A percentile compares a stretch with the other conserved stretches of the same genome.
These are phyloP conservation scores for Abrus pulchellus DNA, from an alignment of 306 rosid genomes.

Conservation along the genomic window DNA sequence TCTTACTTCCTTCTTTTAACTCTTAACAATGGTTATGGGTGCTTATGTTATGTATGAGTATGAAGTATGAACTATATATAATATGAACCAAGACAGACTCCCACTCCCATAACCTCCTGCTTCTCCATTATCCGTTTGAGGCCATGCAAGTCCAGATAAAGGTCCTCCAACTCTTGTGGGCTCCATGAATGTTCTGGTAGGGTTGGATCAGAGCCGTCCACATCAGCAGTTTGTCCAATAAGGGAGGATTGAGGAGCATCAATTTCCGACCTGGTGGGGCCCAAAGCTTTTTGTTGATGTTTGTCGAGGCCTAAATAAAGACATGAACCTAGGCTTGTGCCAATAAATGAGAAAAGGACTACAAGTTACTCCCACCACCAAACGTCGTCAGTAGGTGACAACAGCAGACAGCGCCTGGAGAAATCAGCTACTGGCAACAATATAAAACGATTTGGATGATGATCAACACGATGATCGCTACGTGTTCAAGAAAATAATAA, in stretches of 20 bases:
- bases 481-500: neutral
- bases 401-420: constrained; percentile 18
- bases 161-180: constrained; percentile 24
- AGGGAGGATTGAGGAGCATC: neutral
- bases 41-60: constrained; percentile 5
- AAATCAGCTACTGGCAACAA: constrained; percentile 30
- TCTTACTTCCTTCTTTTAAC: neutral
- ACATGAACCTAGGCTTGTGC: neutral
- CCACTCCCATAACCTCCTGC: neutral
- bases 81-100: constrained; percentile 3
- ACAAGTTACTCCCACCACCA: constrained; percentile 13
- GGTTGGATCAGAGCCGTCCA: constrained; percentile 27
- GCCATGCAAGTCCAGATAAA: constrained; percentile 19
- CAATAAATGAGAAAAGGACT: constrained; percentile 18
- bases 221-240: constrained; percentile 15
- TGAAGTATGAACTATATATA: neutral
- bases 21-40: neutral
- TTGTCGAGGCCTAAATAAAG: neutral
- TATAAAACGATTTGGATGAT: constrained; percentile 20
- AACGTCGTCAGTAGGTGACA: constrained; percentile 18
- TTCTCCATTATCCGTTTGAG: neutral
- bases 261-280: neutral
- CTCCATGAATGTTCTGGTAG: constrained; percentile 25
- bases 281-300: neutral
- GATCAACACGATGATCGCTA: neutral